These are phyloP conservation scores for Pichia pseudocactophila DNA, from an alignment of 805 yeast genomes.

Conservation along the genomic window DNA sequence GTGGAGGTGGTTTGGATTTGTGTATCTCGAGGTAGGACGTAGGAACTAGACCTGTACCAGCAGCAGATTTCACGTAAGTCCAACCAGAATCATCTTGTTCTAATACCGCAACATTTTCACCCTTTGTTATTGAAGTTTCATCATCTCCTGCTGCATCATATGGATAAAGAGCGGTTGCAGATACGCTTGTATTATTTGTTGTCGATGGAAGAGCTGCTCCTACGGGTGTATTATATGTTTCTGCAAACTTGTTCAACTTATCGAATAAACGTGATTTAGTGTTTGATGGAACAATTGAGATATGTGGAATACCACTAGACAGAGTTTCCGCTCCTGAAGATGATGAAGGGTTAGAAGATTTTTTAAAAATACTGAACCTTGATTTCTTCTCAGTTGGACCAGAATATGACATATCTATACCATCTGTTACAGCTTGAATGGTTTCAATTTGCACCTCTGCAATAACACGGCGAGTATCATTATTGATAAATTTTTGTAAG, in stretches of 20 bases:
- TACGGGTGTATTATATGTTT: conserved; percentile 11
- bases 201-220: background rate
- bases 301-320: conserved; percentile 22
- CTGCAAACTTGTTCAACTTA: conserved; percentile 10
- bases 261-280: conserved; percentile 23
- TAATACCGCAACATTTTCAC: conserved; percentile 51
- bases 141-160: conserved; percentile 67
- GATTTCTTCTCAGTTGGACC: conserved; percentile 51
- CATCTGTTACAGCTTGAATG: conserved; percentile 77
- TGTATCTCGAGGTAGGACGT: conserved; percentile 58
- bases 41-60: conserved; percentile 73
- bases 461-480: conserved; percentile 65
- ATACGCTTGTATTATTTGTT: conserved; percentile 1
- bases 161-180: conserved; percentile 48
- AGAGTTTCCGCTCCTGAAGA: background rate
- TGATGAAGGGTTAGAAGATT: no score
- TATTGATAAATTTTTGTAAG: conserved; percentile 55
- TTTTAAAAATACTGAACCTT: conserved; percentile 35
- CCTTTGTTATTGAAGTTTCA: conserved; percentile 54
- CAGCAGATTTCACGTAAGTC: conserved; percentile 53
- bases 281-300: conserved; percentile 14
- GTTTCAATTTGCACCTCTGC: conserved; percentile 87
- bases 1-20: conserved; percentile 44
- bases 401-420: conserved; percentile 55
- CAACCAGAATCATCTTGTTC: conserved; percentile 83